Percentiles rank a stretch among this genome's conserved stretches.
Conservation (phyloP, 768 basidiomycete genomes). For the Tephrocybe sp. region DNA sequence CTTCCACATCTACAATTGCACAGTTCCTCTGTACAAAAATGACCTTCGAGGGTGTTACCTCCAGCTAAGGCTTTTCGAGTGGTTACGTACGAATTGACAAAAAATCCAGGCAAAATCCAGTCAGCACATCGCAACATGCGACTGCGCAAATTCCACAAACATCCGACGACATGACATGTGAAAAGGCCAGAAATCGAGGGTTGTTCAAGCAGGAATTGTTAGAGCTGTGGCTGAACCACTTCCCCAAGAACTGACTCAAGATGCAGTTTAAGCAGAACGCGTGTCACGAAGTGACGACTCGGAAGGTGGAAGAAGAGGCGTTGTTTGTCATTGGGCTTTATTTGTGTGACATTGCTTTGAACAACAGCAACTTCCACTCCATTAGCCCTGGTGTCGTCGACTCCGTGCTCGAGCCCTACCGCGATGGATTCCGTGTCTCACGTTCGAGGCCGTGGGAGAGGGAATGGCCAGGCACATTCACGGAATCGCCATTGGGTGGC, state of each 20-base stretch:
- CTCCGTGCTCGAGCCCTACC: not conserved
- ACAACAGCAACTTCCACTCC: not conserved
- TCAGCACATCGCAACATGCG: slow-evolving; percentile 34
- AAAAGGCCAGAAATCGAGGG: too few relatives aligned
- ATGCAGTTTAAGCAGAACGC: too few relatives aligned
- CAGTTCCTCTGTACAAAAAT: slow-evolving; percentile 32
- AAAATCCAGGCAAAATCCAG: slow-evolving; percentile 40
- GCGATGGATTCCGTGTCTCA: slow-evolving; percentile 22
- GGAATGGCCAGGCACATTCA: slow-evolving; percentile 31
- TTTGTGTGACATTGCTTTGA: slow-evolving; percentile 10
- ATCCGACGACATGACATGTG: slow-evolving; percentile 26
- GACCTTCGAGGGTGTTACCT: slow-evolving; percentile 23
- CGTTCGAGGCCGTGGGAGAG: slow-evolving; percentile 18
- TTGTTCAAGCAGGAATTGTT: too few relatives aligned
- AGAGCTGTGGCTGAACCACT: too few relatives aligned
- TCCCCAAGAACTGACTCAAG: too few relatives aligned
- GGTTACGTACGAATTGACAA: slow-evolving; percentile 32
- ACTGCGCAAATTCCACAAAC: slow-evolving; percentile 26
- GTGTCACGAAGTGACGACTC: too few relatives aligned
- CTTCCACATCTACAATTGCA: slow-evolving; percentile 24
- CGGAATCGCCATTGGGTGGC: slow-evolving; percentile 68
- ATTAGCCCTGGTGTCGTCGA: not conserved
- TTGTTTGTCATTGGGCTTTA: not conserved
- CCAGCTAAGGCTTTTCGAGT: not conserved
- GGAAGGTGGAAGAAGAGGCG: too few relatives aligned